phyloP scores from a whole-genome alignment of 2,329 filamentous ascomycete genomes.

The Fusarium sp. region DNA sequence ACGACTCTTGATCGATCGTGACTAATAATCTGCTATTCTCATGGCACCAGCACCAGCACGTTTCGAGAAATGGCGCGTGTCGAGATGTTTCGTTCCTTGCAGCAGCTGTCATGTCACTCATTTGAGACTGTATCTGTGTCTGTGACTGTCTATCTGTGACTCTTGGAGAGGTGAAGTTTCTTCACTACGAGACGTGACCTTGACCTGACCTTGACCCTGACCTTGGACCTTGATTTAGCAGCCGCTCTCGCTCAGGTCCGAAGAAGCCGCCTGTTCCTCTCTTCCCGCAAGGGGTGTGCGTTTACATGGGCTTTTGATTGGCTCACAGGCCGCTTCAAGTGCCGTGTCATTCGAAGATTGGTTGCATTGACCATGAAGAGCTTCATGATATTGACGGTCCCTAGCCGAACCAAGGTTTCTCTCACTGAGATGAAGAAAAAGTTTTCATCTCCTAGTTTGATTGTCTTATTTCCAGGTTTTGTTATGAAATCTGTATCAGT shows the following conservation, averaged over 20 bases:
- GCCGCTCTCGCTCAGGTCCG: slow-evolving; percentile 34
- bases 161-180: slow-evolving; percentile 12
- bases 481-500: neutral
- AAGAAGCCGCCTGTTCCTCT: slow-evolving; percentile 26
- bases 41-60: slow-evolving; percentile 27
- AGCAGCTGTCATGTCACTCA: slow-evolving; percentile 14
- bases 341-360: slow-evolving; percentile 40
- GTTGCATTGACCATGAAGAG: slow-evolving; percentile 19
- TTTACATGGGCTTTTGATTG: slow-evolving; percentile 35
- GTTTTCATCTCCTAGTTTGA: slow-evolving; percentile 5
- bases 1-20: neutral
- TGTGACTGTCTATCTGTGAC: slow-evolving; percentile 5
- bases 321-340: slow-evolving; percentile 26
- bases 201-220: neutral
- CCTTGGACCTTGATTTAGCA: slow-evolving; percentile 28
- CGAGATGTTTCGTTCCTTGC: slow-evolving; percentile 27
- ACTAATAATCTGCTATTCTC: neutral
- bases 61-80: slow-evolving; percentile 31
- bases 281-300: slow-evolving; percentile 22
- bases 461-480: slow-evolving; percentile 12
- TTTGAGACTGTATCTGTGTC: slow-evolving; percentile 8
- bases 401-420: slow-evolving; percentile 12
- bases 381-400: slow-evolving; percentile 14
- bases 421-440: slow-evolving; percentile 2
- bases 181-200: slow-evolving; percentile 10